Conservation (phyloP, 306 rosid species). For the Castanopsis chinensis region DNA sequence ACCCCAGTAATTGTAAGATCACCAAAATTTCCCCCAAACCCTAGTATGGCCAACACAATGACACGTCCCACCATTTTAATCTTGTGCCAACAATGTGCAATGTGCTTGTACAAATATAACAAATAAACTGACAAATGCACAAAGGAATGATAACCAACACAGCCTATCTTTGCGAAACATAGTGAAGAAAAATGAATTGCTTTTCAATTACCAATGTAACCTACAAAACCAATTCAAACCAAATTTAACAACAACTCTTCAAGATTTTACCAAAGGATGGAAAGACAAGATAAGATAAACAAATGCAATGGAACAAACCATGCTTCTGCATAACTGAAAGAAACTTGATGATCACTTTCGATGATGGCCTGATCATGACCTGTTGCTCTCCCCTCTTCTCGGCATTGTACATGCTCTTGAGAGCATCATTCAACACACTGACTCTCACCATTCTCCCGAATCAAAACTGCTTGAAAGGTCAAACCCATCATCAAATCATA, state of each 20-base stretch:
- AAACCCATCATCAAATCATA: not conserved
- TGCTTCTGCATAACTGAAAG: constrained; percentile 53
- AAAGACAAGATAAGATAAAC: not conserved
- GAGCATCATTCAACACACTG: constrained; percentile 44
- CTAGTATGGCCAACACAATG: too few species aligned
- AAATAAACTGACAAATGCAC: not conserved
- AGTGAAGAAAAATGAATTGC: constrained; percentile 8
- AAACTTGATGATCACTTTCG: constrained; percentile 41
- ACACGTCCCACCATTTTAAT: not conserved
- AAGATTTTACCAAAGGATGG: not conserved
- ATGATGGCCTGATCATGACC: constrained; percentile 44
- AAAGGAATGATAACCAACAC: not conserved
- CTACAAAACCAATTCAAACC: constrained; percentile 14
- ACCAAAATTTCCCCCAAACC: too few species aligned
- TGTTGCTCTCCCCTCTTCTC: constrained; percentile 45
- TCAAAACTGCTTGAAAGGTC: not conserved
- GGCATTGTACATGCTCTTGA: constrained; percentile 45
- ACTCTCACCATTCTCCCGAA: constrained; percentile 29
- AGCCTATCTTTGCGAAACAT: constrained; percentile 2
- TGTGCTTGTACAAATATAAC: not conserved
- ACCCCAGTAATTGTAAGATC: too few species aligned
- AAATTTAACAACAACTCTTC: not conserved
- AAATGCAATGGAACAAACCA: constrained; percentile 22
- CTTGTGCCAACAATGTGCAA: not conserved
- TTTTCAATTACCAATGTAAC: constrained; percentile 61